Evolutionary conservation across 73 alveolate genomes (phyloP).

Genomic region (Paramecium primaurelia): DNA sequence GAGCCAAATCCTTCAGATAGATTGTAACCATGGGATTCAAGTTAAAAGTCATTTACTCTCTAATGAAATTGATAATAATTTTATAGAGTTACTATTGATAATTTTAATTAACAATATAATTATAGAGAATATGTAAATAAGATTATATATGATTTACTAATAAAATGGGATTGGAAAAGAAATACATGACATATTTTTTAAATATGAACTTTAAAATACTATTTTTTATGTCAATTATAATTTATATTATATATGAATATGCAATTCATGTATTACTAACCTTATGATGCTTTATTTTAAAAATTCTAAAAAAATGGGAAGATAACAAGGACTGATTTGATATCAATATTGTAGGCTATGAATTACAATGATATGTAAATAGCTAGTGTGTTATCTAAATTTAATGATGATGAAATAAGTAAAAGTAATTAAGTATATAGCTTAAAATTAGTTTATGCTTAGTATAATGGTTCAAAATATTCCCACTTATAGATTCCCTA

Average conservation of each 20-base stretch:
- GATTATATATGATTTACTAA: no score
- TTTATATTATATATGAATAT: neutral
- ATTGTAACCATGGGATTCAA: neutral
- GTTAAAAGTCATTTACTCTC: neutral
- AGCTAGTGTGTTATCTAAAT: neutral
- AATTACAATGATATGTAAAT: neutral
- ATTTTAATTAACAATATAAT: no score
- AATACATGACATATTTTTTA: neutral
- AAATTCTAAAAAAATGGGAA: neutral
- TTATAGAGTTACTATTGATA: neutral
- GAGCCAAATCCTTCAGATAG: neutral
- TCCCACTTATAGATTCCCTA: neutral
- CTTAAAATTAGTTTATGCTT: neutral
- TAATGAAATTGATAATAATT: neutral
- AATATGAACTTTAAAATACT: neutral
- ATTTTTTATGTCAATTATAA: neutral
- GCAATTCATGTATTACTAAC: neutral
- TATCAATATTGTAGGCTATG: neutral
- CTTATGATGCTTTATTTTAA: neutral
- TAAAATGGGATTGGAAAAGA: neutral
- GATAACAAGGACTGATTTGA: neutral
- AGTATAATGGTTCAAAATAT: neutral
- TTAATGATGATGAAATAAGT: slow-evolving; percentile 15
- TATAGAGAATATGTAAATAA: no score
- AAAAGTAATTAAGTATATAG: neutral